Evolutionary conservation across 306 rosid genomes (phyloP).

Genomic region (Luffa acutangula): DNA sequence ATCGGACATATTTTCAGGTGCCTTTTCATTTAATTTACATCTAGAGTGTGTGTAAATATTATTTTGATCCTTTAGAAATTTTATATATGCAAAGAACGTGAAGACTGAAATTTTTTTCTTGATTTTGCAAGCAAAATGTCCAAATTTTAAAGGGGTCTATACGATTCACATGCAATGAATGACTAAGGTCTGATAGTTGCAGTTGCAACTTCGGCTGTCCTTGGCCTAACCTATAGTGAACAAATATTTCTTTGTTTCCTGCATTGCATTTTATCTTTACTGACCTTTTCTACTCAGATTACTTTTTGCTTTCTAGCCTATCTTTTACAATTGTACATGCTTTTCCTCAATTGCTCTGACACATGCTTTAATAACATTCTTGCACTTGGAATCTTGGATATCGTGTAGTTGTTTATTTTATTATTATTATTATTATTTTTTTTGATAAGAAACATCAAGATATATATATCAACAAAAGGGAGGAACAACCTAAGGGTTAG

Average conservation of each 20-base stretch:
- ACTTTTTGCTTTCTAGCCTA: neutral
- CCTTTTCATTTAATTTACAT: constrained; percentile 7
- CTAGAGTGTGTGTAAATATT: neutral
- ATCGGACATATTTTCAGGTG: constrained; percentile 96
- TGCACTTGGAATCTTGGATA: neutral
- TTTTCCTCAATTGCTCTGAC: neutral
- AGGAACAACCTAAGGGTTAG: too few relatives aligned
- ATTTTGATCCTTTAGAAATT: neutral
- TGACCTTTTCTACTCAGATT: neutral
- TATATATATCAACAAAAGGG: too few relatives aligned
- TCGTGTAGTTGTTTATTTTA: neutral
- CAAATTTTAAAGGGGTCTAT: neutral
- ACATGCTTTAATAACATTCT: neutral
- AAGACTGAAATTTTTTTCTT: neutral
- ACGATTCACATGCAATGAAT: neutral
- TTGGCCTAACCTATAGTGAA: neutral
- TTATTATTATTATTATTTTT: too few relatives aligned
- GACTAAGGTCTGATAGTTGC: neutral
- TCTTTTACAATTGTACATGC: neutral
- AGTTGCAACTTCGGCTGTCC: neutral
- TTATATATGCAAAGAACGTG: neutral
- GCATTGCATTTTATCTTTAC: neutral
- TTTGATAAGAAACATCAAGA: too few relatives aligned
- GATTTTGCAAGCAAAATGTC: neutral
- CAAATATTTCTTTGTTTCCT: neutral